Conservation (phyloP, 768 basidiomycete species). For the Suillus variegatus region DNA sequence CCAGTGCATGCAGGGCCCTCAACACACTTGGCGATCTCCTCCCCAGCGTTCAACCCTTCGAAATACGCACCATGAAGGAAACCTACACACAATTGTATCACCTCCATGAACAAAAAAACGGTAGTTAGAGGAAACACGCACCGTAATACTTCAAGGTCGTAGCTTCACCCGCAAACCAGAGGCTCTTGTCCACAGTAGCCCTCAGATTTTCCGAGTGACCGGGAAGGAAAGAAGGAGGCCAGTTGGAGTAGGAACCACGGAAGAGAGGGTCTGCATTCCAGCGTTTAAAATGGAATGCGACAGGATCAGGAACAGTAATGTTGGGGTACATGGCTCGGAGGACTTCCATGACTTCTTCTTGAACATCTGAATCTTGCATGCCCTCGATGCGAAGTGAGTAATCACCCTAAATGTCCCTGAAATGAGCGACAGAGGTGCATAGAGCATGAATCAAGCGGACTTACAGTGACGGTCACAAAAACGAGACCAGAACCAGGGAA, state of each 20-base stretch:
- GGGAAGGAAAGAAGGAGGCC: slow-evolving; percentile 62
- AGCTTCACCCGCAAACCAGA: slow-evolving; percentile 69
- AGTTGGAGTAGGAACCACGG: slow-evolving; percentile 60
- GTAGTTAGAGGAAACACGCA: slow-evolving; percentile 28
- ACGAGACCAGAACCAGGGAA: slow-evolving; percentile 59
- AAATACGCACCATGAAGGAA: slow-evolving; percentile 62
- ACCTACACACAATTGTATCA: slow-evolving; percentile 32
- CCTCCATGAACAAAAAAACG: slow-evolving; percentile 3
- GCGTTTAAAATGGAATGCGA: slow-evolving; percentile 53
- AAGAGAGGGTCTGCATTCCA: slow-evolving; percentile 55
- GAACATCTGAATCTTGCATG: slow-evolving; percentile 46
- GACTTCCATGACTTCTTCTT: slow-evolving; percentile 56
- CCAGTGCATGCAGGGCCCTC: slow-evolving; percentile 24
- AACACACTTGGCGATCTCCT: slow-evolving; percentile 45
- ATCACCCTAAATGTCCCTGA: slow-evolving; percentile 47
- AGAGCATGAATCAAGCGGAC: background rate
- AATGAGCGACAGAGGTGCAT: background rate
- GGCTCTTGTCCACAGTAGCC: slow-evolving; percentile 47
- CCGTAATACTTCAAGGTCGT: slow-evolving; percentile 61
- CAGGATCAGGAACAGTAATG: slow-evolving; percentile 52
- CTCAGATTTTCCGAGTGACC: slow-evolving; percentile 57
- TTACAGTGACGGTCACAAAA: slow-evolving; percentile 29
- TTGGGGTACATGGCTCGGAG: slow-evolving; percentile 62
- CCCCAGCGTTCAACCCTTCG: slow-evolving; percentile 48
- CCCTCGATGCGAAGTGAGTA: slow-evolving; percentile 60